Base-by-base conservation (phyloP, 2,329 filamentous ascomycete genomes). In the Orbilia javanica region DNA sequence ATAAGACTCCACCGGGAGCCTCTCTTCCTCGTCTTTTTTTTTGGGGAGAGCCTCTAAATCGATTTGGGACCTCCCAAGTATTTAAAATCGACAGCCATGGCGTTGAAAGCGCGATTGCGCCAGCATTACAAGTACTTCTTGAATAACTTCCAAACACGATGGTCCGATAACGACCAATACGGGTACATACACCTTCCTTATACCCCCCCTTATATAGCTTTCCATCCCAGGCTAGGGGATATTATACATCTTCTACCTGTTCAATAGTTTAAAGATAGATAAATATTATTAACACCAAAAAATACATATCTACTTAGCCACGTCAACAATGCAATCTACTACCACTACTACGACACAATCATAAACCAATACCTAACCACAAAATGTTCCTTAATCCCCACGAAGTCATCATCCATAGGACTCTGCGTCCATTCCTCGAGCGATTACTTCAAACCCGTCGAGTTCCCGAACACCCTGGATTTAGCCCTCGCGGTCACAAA, bases 171-270 rank as follows among this genome's bases (percentile, higher is more conserved):
- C 48, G 80, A 80, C 64, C 78, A 79, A 60, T 80, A 79, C 62
- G 76, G 73, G 48, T 60, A 75, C 6, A 13, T 13, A 25, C 15
- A 62, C 48, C 65, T 27, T 57, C 31, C 29, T 25, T n/a, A n/a
- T n/a, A n/a, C n/a, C n/a, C n/a, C n/a, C 48, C 27, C 15, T 42
- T 25, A 69, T 34, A 52, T 31, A 79, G 89, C 83, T 94, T 97
- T 84, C 97, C 97, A 83, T 94, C 97, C 85, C 96, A 96, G 92
- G 31, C 97, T 96, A 84, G 88, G n/a, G n/a, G n/a, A n/a, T n/a
- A n/a, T n/a, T n/a, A n/a, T n/a, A n/a, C n/a, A n/a, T n/a, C n/a
- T n/a, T n/a, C n/a, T n/a, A n/a, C n/a, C n/a, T n/a, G n/a, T n/a
- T n/a, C n/a, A n/a, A n/a, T n/a, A n/a, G n/a, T n/a, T n/a, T n/a